Evolutionary conservation across 805 yeast genomes (phyloP), one percentile per base, ranked within the genome.

Genomic region (Ogataea methylovora): DNA sequence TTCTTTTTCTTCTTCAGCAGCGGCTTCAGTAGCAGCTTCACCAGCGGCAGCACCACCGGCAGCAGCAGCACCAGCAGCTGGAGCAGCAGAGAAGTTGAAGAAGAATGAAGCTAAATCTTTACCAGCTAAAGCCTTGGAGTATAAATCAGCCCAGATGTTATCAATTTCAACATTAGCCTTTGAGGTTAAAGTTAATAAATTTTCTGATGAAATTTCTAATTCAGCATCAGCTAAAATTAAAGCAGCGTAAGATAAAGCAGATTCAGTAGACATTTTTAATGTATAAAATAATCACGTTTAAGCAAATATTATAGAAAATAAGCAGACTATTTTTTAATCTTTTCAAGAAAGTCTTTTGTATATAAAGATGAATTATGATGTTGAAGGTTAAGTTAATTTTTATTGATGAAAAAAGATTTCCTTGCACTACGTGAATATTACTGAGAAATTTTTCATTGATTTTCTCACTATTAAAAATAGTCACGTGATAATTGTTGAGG

Each of bases 161-260:
- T 83, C 92, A 61, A 81, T 75, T 51, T 75, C 67, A 60, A 85
- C 80, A 61, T 82, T 79, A 51, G 94, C 92, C 56, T 85, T 84
- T 46, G 69, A 54, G 63, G 83, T 70, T 65, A 83, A 67, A 58
- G 84, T 70, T 59, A 72, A 59, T 61, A 83, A 74, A 74, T 82
- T 82, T 63, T 79, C 88, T 54, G 87, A 51, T 44, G 95, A 76
- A 78, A 90, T 79, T 68, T 88, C 96, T 59, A 87, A 72, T 54
- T 87, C 96, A 59, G 97, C 84, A 63, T 90, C 98, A 52, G 97
- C 94, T 69, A 90, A 79, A 74, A 90, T 88, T 67, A 90, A 76
- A 62, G 97, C 94, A 67, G 98, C 97, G 84, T 86, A 87, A 51
- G 96, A 83, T 62, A 86, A 82, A 63, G 94, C 84, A 62, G 94